These are phyloP conservation scores for Chloranthus sessilifolius DNA, from an alignment of 164 flowering plant species.

Conservation along the genomic window DNA sequence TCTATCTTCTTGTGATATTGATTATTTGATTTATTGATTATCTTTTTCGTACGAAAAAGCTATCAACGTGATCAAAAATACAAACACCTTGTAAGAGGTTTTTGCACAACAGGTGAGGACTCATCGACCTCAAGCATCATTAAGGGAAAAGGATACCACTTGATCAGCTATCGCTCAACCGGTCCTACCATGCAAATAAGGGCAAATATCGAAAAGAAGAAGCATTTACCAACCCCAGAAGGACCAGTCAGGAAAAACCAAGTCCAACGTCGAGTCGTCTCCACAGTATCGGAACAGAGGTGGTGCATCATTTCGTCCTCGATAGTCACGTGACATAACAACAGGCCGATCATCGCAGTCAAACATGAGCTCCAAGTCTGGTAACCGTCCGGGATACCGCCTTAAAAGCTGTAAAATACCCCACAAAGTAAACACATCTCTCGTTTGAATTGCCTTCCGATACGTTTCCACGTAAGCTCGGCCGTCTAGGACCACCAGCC, in stretches of 20 bases:
- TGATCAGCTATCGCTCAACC: too few species aligned
- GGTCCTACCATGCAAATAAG: too few species aligned
- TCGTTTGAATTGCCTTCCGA: slow-evolving; percentile 22
- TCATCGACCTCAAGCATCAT: too few species aligned
- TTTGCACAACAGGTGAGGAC: too few species aligned
- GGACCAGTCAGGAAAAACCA: slow-evolving; percentile 60
- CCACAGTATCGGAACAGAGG: slow-evolving; percentile 39
- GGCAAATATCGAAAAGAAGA: too few species aligned
- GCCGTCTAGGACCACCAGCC: slow-evolving; percentile 30
- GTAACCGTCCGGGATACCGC: slow-evolving; percentile 35
- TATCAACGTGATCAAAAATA: too few species aligned
- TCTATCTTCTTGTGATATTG: too few species aligned
- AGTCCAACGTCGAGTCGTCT: slow-evolving; percentile 19
- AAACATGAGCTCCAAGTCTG: slow-evolving; percentile 50
- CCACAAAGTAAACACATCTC: slow-evolving; percentile 49
- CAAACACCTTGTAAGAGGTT: too few species aligned
- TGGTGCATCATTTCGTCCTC: slow-evolving; percentile 23
- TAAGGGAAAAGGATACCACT: too few species aligned
- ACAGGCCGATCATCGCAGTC: slow-evolving; percentile 33
- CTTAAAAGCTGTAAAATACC: slow-evolving; percentile 47
- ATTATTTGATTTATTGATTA: too few species aligned
- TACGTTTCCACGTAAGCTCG: slow-evolving; percentile 32
- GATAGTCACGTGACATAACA: slow-evolving; percentile 10
- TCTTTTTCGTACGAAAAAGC: too few species aligned
- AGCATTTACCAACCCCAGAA: slow-evolving; percentile 91